A percentile compares a stretch with the other conserved stretches of the same genome.
Evolutionary conservation across 2,329 filamentous ascomycete genomes (phyloP).

Genomic region (Parascedosporium putredinis): DNA sequence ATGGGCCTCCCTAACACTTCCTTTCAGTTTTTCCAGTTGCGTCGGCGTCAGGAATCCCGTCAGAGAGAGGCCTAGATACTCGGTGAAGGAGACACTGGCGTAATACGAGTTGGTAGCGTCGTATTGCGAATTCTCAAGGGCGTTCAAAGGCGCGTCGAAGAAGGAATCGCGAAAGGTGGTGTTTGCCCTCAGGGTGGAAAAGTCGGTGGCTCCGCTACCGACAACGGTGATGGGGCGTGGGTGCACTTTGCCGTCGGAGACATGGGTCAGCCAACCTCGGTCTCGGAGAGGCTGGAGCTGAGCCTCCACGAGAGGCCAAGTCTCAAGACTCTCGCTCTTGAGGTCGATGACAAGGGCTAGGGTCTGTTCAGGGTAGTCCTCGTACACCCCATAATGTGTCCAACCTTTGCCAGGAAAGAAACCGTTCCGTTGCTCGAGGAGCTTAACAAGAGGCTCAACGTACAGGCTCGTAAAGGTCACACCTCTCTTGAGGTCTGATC

Average conservation of each 20-base stretch:
- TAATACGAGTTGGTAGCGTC: slow-evolving; percentile 53
- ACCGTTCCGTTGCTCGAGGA: slow-evolving; percentile 42
- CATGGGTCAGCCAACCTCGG: slow-evolving; percentile 44
- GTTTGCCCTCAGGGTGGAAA: slow-evolving; percentile 43
- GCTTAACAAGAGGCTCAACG: slow-evolving; percentile 49
- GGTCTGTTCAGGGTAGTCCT: slow-evolving; percentile 38
- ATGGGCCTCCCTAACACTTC: slow-evolving; percentile 40
- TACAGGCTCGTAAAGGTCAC: slow-evolving; percentile 54
- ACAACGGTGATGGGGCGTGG: slow-evolving; percentile 56
- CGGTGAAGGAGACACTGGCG: slow-evolving; percentile 47
- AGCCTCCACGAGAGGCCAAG: slow-evolving; percentile 30
- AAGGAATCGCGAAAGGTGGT: slow-evolving; percentile 49
- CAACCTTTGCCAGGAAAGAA: slow-evolving; percentile 11
- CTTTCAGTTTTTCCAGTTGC: slow-evolving; percentile 32
- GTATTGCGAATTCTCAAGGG: slow-evolving; percentile 27
- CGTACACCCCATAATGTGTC: slow-evolving; percentile 40
- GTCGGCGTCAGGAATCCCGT: slow-evolving; percentile 28
- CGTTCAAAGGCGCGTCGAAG: slow-evolving; percentile 53
- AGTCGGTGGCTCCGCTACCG: slow-evolving; percentile 54
- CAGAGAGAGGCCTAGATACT: slow-evolving; percentile 41
- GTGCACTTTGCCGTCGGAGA: slow-evolving; percentile 38
- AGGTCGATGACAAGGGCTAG: slow-evolving; percentile 59
- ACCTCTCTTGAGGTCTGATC: slow-evolving; percentile 38
- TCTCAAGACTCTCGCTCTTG: slow-evolving; percentile 45
- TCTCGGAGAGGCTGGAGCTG: slow-evolving; percentile 50